Evolutionary conservation across 2,329 filamentous ascomycete species (phyloP).

Genomic region (Sclerotinia sclerotiorum): DNA sequence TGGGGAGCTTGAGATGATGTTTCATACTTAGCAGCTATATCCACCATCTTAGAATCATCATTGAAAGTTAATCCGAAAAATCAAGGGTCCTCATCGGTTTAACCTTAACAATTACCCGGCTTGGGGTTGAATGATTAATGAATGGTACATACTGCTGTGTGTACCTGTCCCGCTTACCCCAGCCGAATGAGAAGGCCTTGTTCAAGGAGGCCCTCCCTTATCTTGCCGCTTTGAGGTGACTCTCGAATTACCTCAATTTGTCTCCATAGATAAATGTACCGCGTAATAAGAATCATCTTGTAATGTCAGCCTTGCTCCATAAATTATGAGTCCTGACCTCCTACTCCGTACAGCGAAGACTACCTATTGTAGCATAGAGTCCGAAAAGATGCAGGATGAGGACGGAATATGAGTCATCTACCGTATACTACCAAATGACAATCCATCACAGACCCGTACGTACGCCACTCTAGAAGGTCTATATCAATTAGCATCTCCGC

Average conservation of each 20-base stretch:
- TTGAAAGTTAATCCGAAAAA: neutral
- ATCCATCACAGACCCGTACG: neutral
- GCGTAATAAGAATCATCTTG: neutral
- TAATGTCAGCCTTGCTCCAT: neutral
- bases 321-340: neutral
- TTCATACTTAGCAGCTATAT: neutral
- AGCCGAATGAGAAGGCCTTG: too few species aligned
- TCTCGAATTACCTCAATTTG: neutral
- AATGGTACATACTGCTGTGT: too few species aligned
- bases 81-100: neutral
- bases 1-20: neutral
- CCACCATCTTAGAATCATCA: neutral
- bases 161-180: neutral
- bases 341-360: too few species aligned
- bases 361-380: neutral
- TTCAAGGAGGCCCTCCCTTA: neutral
- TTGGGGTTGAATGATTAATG: neutral
- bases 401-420: conserved; percentile 1
- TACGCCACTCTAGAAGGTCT: conserved; percentile 1
- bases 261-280: neutral
- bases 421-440: conserved; percentile 9
- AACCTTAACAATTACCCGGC: neutral
- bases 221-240: neutral
- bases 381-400: neutral
- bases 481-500: conserved; percentile 3